phyloP scores from a whole-genome alignment of 495 filamentous ascomycete genomes.

The Hypoxylon fuscum region DNA sequence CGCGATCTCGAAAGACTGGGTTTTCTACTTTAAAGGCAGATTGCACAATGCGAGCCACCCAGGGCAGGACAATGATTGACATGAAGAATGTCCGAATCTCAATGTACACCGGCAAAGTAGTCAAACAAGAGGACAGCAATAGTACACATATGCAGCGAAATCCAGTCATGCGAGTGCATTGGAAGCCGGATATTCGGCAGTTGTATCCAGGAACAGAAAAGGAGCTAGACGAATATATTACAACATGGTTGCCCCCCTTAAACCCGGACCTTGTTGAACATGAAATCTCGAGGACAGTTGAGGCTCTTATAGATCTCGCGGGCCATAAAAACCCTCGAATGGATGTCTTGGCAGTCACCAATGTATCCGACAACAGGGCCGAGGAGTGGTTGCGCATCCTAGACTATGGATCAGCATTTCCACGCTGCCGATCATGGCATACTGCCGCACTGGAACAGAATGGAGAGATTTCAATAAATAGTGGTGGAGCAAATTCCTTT shows the following conservation, averaged over 20 bases:
- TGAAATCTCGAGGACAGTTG: conserved; percentile 15
- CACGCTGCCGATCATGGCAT: conserved; percentile 19
- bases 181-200: too few species aligned
- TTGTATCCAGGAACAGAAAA: too few species aligned
- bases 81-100: conserved; percentile 19
- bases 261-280: conserved; percentile 4
- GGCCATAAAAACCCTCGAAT: conserved; percentile 43
- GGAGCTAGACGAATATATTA: conserved; percentile 12
- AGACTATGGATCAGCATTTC: conserved; percentile 24
- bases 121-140: too few species aligned
- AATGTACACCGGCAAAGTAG: too few species aligned
- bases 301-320: conserved; percentile 33
- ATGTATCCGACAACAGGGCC: conserved; percentile 22
- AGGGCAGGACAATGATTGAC: conserved; percentile 7
- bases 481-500: conserved; percentile 5
- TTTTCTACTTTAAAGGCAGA: conserved; percentile 13
- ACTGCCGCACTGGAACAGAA: neutral
- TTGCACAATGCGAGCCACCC: conserved; percentile 13
- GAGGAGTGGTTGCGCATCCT: conserved; percentile 19
- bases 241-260: conserved; percentile 20
- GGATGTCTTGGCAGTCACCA: conserved; percentile 31
- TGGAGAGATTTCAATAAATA: conserved; percentile 20
- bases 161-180: too few species aligned
- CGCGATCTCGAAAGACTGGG: conserved; percentile 16
- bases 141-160: neutral